Evolutionary conservation across 306 rosid genomes (phyloP).

Genomic region (Nissolia schottii): DNA sequence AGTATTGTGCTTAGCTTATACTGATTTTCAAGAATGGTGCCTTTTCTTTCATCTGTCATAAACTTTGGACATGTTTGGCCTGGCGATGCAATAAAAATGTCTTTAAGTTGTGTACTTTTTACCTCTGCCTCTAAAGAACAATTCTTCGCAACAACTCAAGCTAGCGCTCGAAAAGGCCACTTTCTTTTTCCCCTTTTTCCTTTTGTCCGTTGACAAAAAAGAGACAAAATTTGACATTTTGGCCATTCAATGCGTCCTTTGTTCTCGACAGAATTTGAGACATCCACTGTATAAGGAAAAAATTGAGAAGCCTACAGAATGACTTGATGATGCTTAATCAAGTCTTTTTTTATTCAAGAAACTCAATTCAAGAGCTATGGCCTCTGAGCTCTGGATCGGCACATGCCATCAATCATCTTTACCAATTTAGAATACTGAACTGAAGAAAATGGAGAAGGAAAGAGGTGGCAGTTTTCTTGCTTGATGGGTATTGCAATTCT

Average conservation of each 20-base stretch:
- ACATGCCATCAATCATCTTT: neutral
- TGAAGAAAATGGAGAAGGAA: neutral
- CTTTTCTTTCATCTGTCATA: neutral
- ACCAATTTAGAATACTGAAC: neutral
- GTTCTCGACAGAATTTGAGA: neutral
- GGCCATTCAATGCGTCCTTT: neutral
- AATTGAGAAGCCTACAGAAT: neutral
- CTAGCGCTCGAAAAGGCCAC: neutral
- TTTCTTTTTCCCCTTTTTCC: neutral
- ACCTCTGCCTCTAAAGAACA: neutral
- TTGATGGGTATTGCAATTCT: neutral
- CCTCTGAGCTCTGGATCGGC: neutral
- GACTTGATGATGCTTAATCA: neutral
- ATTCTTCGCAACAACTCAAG: neutral
- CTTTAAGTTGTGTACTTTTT: neutral
- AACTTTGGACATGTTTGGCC: neutral
- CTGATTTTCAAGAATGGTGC: neutral
- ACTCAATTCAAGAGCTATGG: neutral
- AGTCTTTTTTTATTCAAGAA: neutral
- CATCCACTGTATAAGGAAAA: neutral
- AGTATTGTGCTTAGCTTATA: neutral
- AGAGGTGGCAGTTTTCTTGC: neutral
- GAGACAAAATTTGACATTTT: neutral
- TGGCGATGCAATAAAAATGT: neutral
- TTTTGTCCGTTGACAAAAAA: neutral